Evolutionary conservation across 176 grass and related monocot genomes (phyloP), one percentile per base, ranked within the genome.

Genomic region (Sorghum bicolor): DNA sequence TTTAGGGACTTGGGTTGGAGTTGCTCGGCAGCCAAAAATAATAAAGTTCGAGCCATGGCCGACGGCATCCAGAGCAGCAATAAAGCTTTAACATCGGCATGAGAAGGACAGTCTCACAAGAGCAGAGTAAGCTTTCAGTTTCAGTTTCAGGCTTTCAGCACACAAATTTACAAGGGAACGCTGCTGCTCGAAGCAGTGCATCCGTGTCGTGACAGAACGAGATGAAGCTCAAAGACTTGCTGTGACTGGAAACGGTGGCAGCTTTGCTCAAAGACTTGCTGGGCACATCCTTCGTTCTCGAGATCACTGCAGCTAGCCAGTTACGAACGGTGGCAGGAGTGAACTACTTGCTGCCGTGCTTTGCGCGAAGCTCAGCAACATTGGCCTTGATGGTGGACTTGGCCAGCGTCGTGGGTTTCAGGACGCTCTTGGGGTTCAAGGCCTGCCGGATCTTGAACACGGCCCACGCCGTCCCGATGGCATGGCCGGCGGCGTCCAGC

Each of bases 401-500:
- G 22, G 86, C 83, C 4, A 97, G 86, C 0, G 79, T 26, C 0
- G 88, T 88, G 2, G 94, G 90, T 40, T 92, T 94, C 16, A 97
- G 73, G 16, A 85, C 16, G 70, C 90, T 97, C 92, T 91, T 92
- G 0, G 94, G 94, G 48, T 97, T 83, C 31, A 97, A 47, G 24
- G 90, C 94, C 57, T 92, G 87, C 82, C 92, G 82, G 64, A 97
- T 91, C 91, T 94, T 94, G 86, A 94, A 92, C 81, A 97, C 86
- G 0, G 92, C 53, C 92, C 94, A 97, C 0, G 92, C 92, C 0
- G 90, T 84, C 8, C 92, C 84, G 8, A 94, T 73, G 7, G 92
- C 94, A 20, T 94, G 94, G 7, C 94, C 94, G 2, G 92, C 90
- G 0, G 90, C 94, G 29, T 89, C 92, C 3, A 97, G 48, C 38